Conservation (phyloP, 208 protist genomes). For the Wallacemonas sp. region DNA sequence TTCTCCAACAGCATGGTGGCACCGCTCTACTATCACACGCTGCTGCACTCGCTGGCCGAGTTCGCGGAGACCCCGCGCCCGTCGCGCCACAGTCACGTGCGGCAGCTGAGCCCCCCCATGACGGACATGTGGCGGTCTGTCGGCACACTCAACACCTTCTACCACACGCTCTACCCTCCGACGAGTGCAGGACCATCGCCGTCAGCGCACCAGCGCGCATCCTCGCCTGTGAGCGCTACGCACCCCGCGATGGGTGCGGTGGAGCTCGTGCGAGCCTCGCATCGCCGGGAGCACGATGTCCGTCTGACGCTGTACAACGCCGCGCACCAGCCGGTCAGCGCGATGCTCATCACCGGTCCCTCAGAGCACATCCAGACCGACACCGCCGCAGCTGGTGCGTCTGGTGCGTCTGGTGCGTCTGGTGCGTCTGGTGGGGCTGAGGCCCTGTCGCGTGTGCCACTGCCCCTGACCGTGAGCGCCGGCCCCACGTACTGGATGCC, state of each 20-base stretch:
- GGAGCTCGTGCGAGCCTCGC: conserved; percentile 55
- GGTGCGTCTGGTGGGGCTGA: no score
- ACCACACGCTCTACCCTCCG: conserved; percentile 47
- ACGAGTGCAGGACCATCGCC: no score
- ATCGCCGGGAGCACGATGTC: conserved; percentile 65
- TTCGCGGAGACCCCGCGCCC: conserved; percentile 73
- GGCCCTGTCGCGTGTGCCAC: no score
- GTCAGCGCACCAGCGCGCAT: no score
- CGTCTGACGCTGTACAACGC: conserved; percentile 70
- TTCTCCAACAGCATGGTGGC: conserved; percentile 53
- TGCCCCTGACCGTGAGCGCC: no score
- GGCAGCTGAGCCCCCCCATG: conserved; percentile 50
- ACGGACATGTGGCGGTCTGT: conserved; percentile 70
- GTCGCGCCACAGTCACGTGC: conserved; percentile 45
- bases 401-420: no score
- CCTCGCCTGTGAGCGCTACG: no score
- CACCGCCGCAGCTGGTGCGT: no score
- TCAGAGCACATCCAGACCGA: background rate
- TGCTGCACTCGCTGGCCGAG: conserved; percentile 78
- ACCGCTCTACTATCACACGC: conserved; percentile 73
- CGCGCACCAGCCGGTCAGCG: conserved; percentile 44
- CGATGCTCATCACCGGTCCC: conserved; percentile 72
- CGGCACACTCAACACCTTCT: conserved; percentile 73
- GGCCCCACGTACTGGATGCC: no score
- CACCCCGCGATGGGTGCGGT: conserved; percentile 74